These are phyloP conservation scores for Solanum lignicaule DNA, from an alignment of 257 asterid genomes.

Conservation along the genomic window DNA sequence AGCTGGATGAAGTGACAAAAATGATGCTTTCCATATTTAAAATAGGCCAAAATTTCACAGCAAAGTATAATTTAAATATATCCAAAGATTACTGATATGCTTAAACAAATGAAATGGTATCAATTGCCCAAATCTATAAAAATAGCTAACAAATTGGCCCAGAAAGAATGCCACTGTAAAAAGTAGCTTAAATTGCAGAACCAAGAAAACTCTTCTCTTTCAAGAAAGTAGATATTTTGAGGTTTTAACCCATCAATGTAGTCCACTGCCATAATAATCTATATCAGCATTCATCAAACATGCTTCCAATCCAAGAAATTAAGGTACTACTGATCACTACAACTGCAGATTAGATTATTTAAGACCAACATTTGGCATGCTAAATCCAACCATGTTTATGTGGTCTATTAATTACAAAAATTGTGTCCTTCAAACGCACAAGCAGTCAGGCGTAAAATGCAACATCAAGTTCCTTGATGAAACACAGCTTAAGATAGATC, in stretches of 20 bases:
- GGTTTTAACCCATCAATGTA: background rate
- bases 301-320: background rate
- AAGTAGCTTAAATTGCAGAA: background rate
- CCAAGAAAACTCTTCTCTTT: background rate
- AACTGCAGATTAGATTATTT: background rate
- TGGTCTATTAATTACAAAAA: background rate
- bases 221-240: background rate
- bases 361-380: background rate
- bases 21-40: background rate
- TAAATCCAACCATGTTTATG: background rate
- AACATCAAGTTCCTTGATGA: background rate
- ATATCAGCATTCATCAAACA: background rate
- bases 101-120: background rate
- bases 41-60: background rate
- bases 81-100: background rate
- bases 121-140: background rate
- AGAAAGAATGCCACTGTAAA: background rate
- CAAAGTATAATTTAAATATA: background rate
- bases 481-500: background rate
- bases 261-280: background rate
- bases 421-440: background rate
- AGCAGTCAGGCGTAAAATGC: background rate
- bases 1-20: constrained; percentile 9
- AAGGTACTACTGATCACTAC: background rate
- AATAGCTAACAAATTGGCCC: background rate